Conservation (phyloP, 129 eudicot species). For the Chrysanthemum makinoi region DNA sequence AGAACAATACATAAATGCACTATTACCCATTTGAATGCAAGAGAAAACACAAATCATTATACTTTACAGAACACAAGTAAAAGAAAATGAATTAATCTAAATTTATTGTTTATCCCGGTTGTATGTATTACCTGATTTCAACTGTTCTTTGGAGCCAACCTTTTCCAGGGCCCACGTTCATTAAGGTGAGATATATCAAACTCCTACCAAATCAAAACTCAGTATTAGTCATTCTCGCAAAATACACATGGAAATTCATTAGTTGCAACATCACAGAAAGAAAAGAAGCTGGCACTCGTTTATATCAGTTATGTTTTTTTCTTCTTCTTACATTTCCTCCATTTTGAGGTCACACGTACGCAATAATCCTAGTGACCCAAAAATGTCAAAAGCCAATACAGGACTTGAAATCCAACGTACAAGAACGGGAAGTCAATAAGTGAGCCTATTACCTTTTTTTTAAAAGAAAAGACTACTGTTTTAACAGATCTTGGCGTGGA, state of each 20-base stretch:
- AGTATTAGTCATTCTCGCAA: not conserved
- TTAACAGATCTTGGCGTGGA: not conserved
- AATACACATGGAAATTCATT: not conserved
- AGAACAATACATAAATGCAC: conserved; percentile 16
- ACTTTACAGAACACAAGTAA: conserved; percentile 32
- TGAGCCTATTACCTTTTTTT: too few species aligned
- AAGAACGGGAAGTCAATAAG: too few species aligned
- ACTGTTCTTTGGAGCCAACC: conserved; percentile 18
- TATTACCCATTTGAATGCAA: conserved; percentile 16
- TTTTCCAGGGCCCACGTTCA: not conserved
- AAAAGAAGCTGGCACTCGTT: not conserved
- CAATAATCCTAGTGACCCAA: not conserved
- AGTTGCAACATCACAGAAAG: conserved; percentile 4
- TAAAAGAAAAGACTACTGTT: too few species aligned
- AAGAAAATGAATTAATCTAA: conserved; percentile 31
- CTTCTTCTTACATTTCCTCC: not conserved
- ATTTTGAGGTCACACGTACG: not conserved
- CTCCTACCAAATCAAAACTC: conserved; percentile 27
- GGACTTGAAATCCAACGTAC: too few species aligned
- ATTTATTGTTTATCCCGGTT: conserved; percentile 9
- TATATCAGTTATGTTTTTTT: not conserved
- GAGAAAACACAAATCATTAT: conserved; percentile 9
- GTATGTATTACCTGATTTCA: conserved; percentile 29
- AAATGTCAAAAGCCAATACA: not conserved
- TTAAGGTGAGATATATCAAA: conserved; percentile 18